A percentile compares a stretch with the other conserved stretches of the same genome.
Evolutionary conservation across 2,329 filamentous ascomycete species (phyloP).

Genomic region (Fusarium brachygibbosum): DNA sequence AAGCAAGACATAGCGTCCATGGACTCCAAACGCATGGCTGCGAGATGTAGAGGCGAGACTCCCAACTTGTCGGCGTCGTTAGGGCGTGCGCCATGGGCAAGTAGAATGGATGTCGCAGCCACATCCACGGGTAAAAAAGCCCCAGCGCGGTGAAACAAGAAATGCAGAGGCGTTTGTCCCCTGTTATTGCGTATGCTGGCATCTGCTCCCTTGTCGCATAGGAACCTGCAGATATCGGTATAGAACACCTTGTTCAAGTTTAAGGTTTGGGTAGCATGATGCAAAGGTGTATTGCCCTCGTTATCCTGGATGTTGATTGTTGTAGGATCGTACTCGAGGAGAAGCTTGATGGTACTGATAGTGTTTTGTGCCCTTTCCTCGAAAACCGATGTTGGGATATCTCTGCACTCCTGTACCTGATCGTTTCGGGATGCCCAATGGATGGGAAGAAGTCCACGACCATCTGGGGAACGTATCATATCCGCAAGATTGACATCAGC

Average conservation of each 20-base stretch:
- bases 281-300: not conserved
- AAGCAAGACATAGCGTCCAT: not conserved
- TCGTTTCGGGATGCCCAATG: not conserved
- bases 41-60: not conserved
- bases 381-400: accelerated
- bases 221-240: accelerated
- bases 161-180: not conserved
- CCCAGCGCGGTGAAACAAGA: not conserved
- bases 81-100: not conserved
- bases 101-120: not conserved
- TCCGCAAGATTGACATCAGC: accelerated
- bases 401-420: accelerated
- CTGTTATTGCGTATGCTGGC: not conserved
- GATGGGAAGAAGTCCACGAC: not conserved
- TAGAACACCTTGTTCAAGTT: not conserved
- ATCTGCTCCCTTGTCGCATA: not conserved
- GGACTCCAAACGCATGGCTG: not conserved
- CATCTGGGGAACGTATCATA: not conserved
- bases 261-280: not conserved
- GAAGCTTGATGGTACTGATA: accelerated
- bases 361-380: accelerated
- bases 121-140: not conserved
- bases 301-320: not conserved
- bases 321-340: not conserved
- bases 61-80: not conserved